These are phyloP conservation scores for Decorospora gaudefroyi DNA, from an alignment of 2,329 filamentous ascomycete genomes.

Conservation along the genomic window DNA sequence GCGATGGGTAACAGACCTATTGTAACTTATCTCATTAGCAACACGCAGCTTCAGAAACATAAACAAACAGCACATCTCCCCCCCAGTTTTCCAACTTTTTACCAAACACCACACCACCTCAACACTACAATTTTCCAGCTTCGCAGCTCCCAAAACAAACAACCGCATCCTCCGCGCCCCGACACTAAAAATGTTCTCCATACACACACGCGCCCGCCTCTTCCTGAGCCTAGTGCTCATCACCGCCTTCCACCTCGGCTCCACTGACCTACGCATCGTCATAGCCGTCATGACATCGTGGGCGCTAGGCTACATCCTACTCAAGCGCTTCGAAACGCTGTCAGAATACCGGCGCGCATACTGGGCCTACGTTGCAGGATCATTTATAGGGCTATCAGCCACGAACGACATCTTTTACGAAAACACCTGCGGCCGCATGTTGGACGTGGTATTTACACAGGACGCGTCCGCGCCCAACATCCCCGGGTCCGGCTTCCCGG, in stretches of 20 bases:
- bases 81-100: neutral
- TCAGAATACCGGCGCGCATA: neutral
- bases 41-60: neutral
- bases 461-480: slow-evolving; percentile 4
- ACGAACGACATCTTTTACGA: slow-evolving; percentile 16
- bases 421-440: slow-evolving; percentile 10
- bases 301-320: slow-evolving; percentile 13
- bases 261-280: slow-evolving; percentile 12
- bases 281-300: slow-evolving; percentile 9
- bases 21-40: neutral
- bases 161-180: neutral
- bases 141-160: slow-evolving; percentile 1
- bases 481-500: slow-evolving; percentile 16
- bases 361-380: slow-evolving; percentile 9
- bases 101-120: neutral
- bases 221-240: slow-evolving; percentile 14
- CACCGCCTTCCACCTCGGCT: slow-evolving; percentile 7
- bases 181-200: slow-evolving; percentile 12
- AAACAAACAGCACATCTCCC: neutral
- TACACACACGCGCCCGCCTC: slow-evolving; percentile 3
- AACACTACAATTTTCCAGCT: neutral
- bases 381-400: slow-evolving; percentile 15
- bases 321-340: slow-evolving; percentile 1
- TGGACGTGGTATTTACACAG: slow-evolving; percentile 11
- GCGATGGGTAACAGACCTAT: neutral